Evolutionary conservation across 805 yeast species (phyloP).

Genomic region (Candida palmyrensis): DNA sequence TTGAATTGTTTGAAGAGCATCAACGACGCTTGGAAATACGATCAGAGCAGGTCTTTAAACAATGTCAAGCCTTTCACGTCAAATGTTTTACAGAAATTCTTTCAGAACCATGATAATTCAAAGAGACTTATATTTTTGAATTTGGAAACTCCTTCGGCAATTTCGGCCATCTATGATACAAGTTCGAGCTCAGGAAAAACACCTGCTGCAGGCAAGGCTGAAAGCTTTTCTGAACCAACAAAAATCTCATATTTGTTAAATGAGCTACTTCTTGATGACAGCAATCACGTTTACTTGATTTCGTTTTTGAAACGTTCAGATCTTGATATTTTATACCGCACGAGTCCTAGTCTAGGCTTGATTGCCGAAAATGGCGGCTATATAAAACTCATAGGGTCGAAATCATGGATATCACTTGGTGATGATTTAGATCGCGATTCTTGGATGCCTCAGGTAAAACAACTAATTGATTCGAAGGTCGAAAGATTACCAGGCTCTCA

Average conservation of each 20-base stretch:
- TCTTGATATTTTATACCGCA: constrained; percentile 62
- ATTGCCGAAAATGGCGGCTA: constrained; percentile 91
- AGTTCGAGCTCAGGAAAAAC: constrained; percentile 13
- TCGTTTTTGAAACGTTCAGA: constrained; percentile 61
- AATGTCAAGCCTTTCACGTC: constrained; percentile 27
- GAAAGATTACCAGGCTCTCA: constrained; percentile 81
- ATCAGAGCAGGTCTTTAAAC: constrained; percentile 20
- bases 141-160: constrained; percentile 40
- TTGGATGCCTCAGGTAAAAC: constrained; percentile 58
- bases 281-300: constrained; percentile 66
- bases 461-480: constrained; percentile 52
- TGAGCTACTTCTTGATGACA: constrained; percentile 53
- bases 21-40: constrained; percentile 33
- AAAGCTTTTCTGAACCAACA: constrained; percentile 48
- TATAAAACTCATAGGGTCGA: constrained; percentile 48
- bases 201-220: constrained; percentile 19
- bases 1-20: constrained; percentile 49
- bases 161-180: constrained; percentile 9
- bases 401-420: constrained; percentile 59
- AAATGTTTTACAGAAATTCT: constrained; percentile 29
- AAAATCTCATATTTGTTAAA: constrained; percentile 52
- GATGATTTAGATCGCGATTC: constrained; percentile 40
- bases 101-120: constrained; percentile 8
- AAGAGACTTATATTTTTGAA: constrained; percentile 50
- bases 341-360: constrained; percentile 68